Evolutionary conservation across 257 asterid genomes (phyloP).

Genomic region (Phtheirospermum japonicum): DNA sequence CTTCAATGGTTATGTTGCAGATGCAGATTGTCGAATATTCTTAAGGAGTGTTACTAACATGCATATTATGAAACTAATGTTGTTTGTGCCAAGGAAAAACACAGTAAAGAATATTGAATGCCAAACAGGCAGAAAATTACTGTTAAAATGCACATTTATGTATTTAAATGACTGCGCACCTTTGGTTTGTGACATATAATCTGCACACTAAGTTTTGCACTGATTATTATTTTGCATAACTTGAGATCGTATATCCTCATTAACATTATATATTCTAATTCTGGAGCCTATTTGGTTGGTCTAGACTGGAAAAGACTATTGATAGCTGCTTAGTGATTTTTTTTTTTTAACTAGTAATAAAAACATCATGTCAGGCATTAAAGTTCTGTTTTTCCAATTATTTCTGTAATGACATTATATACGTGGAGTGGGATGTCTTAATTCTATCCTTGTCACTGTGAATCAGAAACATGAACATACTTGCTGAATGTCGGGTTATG

Average conservation of each 20-base stretch:
- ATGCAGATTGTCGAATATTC: neutral
- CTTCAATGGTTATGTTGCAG: too few relatives aligned
- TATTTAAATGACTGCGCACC: neutral
- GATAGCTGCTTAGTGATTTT: slow-evolving; percentile 1
- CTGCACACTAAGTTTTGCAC: neutral
- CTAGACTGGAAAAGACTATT: slow-evolving; percentile 18
- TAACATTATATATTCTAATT: slow-evolving; percentile 21
- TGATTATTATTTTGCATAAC: neutral
- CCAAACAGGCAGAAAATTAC: neutral
- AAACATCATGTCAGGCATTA: too few relatives aligned
- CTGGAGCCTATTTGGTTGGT: slow-evolving; percentile 25
- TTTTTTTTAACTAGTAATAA: too few relatives aligned
- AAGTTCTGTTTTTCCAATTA: too few relatives aligned
- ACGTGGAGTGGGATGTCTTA: too few relatives aligned
- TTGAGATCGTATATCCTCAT: slow-evolving; percentile 14
- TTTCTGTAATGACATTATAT: too few relatives aligned
- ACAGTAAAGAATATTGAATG: slow-evolving; percentile 16
- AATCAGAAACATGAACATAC: too few relatives aligned
- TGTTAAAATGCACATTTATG: neutral
- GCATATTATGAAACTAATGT: neutral
- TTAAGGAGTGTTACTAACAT: neutral
- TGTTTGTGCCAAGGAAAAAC: slow-evolving; percentile 6
- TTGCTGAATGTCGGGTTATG: too few relatives aligned
- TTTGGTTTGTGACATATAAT: slow-evolving; percentile 9
- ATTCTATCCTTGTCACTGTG: too few relatives aligned